Evolutionary conservation across 345 rosid species (phyloP).

Genomic region (Camelina hispida): DNA sequence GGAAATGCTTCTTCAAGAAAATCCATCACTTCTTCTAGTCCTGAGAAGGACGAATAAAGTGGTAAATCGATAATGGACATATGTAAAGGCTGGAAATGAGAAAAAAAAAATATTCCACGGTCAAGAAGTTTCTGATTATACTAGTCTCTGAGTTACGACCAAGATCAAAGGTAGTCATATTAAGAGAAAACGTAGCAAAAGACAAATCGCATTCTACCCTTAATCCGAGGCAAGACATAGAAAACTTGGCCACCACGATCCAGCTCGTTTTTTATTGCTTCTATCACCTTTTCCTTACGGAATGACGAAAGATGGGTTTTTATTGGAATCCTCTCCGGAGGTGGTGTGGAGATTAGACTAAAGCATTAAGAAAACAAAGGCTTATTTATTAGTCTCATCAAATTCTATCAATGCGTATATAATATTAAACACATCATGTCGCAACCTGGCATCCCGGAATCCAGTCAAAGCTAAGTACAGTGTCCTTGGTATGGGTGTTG

Average conservation of each 20-base stretch:
- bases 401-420: conserved; percentile 12
- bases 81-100: conserved; percentile 13
- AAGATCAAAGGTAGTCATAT: conserved; percentile 26
- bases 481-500: conserved; percentile 97
- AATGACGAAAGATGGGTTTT: conserved; percentile 79
- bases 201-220: conserved; percentile 56
- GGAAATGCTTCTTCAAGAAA: conserved; percentile 81
- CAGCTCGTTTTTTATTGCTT: conserved; percentile 81
- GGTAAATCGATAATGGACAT: conserved; percentile 11
- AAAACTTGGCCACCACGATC: conserved; percentile 94
- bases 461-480: conserved; percentile 95
- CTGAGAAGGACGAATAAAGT: conserved; percentile 51
- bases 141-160: conserved; percentile 21
- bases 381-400: conserved; percentile 32
- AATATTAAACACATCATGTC: conserved; percentile 20
- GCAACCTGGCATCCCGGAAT: conserved; percentile 98
- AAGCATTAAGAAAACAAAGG: conserved; percentile 35
- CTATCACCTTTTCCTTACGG: conserved; percentile 62
- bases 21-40: conserved; percentile 85
- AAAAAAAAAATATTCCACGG: neutral
- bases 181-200: conserved; percentile 27
- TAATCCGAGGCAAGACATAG: conserved; percentile 93
- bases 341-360: conserved; percentile 95
- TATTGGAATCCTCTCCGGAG: conserved; percentile 98
- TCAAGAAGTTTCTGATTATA: conserved; percentile 22